phyloP scores from a whole-genome alignment of 2,329 filamentous ascomycete species.

The Diaporthe humulicola region DNA sequence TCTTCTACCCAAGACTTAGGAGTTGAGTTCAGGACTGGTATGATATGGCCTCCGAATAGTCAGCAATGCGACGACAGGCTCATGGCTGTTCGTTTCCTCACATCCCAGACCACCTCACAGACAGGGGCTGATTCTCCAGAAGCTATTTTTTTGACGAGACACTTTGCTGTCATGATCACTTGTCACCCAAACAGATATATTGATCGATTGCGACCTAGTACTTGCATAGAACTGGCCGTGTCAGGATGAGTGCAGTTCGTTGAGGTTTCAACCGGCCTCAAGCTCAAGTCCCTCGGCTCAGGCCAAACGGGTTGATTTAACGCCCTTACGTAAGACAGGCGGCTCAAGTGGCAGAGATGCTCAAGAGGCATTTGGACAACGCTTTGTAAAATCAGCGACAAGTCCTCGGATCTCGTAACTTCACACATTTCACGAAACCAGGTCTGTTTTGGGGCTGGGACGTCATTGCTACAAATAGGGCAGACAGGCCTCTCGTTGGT shows the following conservation, averaged over 20 bases:
- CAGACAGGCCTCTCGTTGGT: neutral
- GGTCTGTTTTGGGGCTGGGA: neutral
- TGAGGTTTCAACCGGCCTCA: neutral
- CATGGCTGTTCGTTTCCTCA: neutral
- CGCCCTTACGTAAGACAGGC: conserved; percentile 16
- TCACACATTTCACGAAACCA: neutral
- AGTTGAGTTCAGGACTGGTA: neutral
- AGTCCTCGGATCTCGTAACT: neutral
- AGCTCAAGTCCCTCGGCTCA: neutral
- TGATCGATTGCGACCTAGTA: neutral
- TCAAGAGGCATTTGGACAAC: neutral
- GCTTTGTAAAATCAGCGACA: neutral
- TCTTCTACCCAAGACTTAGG: conserved; percentile 44
- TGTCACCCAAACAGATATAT: neutral
- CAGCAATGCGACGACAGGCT: neutral
- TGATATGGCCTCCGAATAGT: neutral
- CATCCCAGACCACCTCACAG: neutral
- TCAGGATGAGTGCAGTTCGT: neutral
- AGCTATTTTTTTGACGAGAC: neutral
- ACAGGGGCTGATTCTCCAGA: neutral
- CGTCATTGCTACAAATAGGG: neutral
- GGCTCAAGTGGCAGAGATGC: neutral
- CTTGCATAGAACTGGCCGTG: neutral
- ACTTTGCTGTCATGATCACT: neutral
- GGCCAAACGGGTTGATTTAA: neutral